These are phyloP conservation scores for Copromyces sp. DNA, from an alignment of 495 filamentous ascomycete genomes.

Conservation along the genomic window DNA sequence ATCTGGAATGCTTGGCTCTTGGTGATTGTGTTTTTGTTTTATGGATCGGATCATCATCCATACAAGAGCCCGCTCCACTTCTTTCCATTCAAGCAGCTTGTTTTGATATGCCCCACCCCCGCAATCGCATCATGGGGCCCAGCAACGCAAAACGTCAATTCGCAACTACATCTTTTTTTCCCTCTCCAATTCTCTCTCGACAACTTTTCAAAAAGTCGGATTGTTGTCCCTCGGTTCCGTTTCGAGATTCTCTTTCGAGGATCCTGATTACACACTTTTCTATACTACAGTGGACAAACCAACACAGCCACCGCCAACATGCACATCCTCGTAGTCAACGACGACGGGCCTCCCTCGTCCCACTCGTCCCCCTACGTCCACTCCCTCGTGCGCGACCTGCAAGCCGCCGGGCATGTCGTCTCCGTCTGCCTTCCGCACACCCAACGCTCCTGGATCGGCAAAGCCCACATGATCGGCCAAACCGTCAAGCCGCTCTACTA, in stretches of 20 bases:
- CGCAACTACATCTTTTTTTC: neutral
- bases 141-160: neutral
- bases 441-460: constrained; percentile 95
- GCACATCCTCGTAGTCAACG: constrained; percentile 54
- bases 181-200: neutral
- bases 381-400: constrained; percentile 68
- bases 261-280: neutral
- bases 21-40: neutral
- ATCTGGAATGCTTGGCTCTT: neutral
- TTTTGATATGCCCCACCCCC: neutral
- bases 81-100: neutral
- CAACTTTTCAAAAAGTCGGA: neutral
- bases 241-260: neutral
- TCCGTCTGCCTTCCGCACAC: constrained; percentile 84
- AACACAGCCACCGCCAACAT: too few species aligned
- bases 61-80: neutral
- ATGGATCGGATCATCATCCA: neutral
- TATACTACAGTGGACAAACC: too few species aligned
- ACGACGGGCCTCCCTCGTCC: constrained; percentile 89
- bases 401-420: constrained; percentile 67
- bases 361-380: constrained; percentile 90
- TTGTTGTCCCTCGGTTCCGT: neutral
- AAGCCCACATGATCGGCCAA: constrained; percentile 86
- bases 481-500: constrained; percentile 85
- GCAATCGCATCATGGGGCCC: neutral